phyloP scores from a whole-genome alignment of 2,329 filamentous ascomycete species.

The Epichloe bromicola region DNA sequence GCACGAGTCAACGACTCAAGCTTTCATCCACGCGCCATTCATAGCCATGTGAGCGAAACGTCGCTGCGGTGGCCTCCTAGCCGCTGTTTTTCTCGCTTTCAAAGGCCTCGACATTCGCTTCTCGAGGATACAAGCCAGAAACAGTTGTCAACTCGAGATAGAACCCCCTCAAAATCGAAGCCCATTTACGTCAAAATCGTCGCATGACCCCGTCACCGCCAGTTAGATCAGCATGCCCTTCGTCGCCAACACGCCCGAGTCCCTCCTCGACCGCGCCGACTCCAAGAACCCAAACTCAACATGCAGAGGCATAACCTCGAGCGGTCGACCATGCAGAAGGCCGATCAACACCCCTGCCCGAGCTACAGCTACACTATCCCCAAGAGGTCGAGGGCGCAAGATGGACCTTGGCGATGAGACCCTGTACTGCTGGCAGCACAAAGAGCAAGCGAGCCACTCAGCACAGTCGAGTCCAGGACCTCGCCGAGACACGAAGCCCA shows the following conservation, averaged over 20 bases:
- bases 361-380: slow-evolving; percentile 4
- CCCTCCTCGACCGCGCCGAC: slow-evolving; percentile 63
- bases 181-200: not conserved
- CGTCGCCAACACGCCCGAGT: slow-evolving; percentile 58
- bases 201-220: not conserved
- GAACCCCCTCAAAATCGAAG: not conserved
- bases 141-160: not conserved
- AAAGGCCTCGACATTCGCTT: too few species aligned
- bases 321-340: slow-evolving; percentile 72
- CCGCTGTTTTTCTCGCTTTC: not conserved
- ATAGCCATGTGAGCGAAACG: not conserved
- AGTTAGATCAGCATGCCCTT: slow-evolving; percentile 22
- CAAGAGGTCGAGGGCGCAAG: slow-evolving; percentile 14
- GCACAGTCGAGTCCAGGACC: slow-evolving; percentile 33
- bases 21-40: not conserved
- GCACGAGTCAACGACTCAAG: not conserved
- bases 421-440: slow-evolving; percentile 94
- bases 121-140: not conserved
- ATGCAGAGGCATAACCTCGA: slow-evolving; percentile 75
- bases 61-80: not conserved
- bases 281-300: slow-evolving; percentile 74
- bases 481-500: slow-evolving; percentile 31
- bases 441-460: slow-evolving; percentile 58
- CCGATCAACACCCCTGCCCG: slow-evolving; percentile 33
- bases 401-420: slow-evolving; percentile 42